phyloP scores from a whole-genome alignment of 1,139 yeast species.

The Pichia sp. region DNA sequence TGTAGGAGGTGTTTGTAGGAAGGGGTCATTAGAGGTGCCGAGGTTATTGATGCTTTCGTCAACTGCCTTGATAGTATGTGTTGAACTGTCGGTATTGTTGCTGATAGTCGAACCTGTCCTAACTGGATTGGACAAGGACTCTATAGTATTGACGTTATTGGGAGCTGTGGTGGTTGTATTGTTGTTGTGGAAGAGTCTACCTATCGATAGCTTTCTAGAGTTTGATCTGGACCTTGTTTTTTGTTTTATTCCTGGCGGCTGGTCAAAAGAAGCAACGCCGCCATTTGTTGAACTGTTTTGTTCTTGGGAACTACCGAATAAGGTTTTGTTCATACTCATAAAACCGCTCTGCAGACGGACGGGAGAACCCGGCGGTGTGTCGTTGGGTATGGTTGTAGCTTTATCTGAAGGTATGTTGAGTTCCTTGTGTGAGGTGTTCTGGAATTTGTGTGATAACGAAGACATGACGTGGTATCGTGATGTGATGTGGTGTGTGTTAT shows the following conservation, averaged over 20 bases:
- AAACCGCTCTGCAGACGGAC: background rate
- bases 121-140: background rate
- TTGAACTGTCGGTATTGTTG: slow-evolving; percentile 6
- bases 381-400: background rate
- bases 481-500: too few relatives aligned
- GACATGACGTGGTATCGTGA: background rate
- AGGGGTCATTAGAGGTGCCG: slow-evolving; percentile 2
- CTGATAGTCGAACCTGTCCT: slow-evolving; percentile 3
- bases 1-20: slow-evolving; percentile 24
- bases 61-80: slow-evolving; percentile 4
- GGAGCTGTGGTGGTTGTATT: slow-evolving; percentile 2
- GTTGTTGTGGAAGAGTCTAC: slow-evolving; percentile 27
- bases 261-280: slow-evolving; percentile 10
- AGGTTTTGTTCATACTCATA: background rate
- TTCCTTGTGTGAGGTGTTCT: background rate
- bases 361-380: slow-evolving; percentile 11
- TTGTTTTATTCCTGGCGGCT: slow-evolving; percentile 13
- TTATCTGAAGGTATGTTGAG: background rate
- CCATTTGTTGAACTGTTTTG: background rate
- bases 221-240: slow-evolving; percentile 32
- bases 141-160: background rate
- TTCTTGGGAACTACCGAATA: background rate
- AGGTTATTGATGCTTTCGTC: slow-evolving; percentile 4
- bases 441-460: background rate
- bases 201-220: slow-evolving; percentile 31